A percentile compares a stretch with the other conserved stretches of the same genome.
These are phyloP conservation scores for Bacterosira constricta DNA, from an alignment of 108 stramenopile species.

Conservation along the genomic window DNA sequence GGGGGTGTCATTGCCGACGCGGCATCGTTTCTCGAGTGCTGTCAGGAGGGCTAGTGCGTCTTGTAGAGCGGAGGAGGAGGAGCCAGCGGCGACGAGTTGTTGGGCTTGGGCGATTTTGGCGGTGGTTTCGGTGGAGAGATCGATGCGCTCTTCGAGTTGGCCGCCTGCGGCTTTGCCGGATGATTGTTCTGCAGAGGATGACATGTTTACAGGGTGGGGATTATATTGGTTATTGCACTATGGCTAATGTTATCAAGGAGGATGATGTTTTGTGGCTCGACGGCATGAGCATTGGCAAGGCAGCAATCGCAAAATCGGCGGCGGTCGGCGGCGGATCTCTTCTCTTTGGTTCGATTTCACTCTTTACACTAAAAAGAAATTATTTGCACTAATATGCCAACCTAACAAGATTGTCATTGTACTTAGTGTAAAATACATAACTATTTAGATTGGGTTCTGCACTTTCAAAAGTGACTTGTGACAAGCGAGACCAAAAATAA, in stretches of 20 bases:
- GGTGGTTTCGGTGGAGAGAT: conserved; percentile 76
- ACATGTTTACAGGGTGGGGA: not conserved
- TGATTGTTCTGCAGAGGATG: conserved; percentile 12
- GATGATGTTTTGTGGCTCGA: not conserved
- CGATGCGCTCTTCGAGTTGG: conserved; percentile 85
- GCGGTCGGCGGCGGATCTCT: not conserved
- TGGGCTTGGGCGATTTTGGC: conserved; percentile 78
- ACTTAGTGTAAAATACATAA: no score
- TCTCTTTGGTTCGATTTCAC: not conserved
- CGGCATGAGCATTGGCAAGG: no score
- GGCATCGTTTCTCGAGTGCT: conserved; percentile 85
- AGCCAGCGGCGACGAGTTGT: conserved; percentile 34
- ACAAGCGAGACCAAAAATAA: no score
- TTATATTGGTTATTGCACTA: no score
- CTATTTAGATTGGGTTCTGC: no score
- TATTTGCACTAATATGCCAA: no score
- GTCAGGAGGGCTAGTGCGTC: conserved; percentile 75
- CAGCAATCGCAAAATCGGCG: no score
- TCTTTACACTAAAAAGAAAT: no score
- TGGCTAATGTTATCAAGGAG: not conserved
- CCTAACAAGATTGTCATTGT: no score
- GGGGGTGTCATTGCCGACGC: conserved; percentile 81
- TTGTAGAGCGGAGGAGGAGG: conserved; percentile 46
- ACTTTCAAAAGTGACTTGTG: no score
- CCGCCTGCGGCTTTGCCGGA: conserved; percentile 81